Conservation (phyloP, 306 rosid species). For the Cicer judaicum region DNA sequence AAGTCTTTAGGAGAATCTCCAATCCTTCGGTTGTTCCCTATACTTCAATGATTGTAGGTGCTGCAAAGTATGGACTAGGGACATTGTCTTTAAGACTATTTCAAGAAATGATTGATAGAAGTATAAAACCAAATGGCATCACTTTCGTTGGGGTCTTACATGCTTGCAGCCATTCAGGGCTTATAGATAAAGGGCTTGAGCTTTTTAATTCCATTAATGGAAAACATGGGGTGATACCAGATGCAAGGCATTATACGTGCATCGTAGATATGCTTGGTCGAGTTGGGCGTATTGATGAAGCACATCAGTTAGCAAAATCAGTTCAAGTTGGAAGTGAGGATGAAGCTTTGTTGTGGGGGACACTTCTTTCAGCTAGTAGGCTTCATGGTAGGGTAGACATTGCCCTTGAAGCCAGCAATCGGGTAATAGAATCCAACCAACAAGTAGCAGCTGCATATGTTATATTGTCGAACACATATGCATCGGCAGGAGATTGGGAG, state of each 20-base stretch:
- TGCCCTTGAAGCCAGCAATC: slow-evolving; percentile 68
- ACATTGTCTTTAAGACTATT: slow-evolving; percentile 64
- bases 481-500: slow-evolving; percentile 79
- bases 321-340: slow-evolving; percentile 54
- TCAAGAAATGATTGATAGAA: slow-evolving; percentile 68
- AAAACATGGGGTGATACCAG: slow-evolving; percentile 65
- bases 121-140: slow-evolving; percentile 69
- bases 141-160: slow-evolving; percentile 82
- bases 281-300: slow-evolving; percentile 68
- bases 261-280: slow-evolving; percentile 84
- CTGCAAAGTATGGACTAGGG: slow-evolving; percentile 89
- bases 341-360: slow-evolving; percentile 74
- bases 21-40: slow-evolving; percentile 69
- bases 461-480: slow-evolving; percentile 73
- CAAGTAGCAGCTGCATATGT: slow-evolving; percentile 78
- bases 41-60: slow-evolving; percentile 84
- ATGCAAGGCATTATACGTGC: slow-evolving; percentile 73
- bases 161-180: slow-evolving; percentile 92
- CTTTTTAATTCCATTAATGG: slow-evolving; percentile 63
- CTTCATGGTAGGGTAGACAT: slow-evolving; percentile 84
- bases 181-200: slow-evolving; percentile 72
- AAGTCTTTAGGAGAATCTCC: slow-evolving; percentile 60
- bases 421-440: slow-evolving; percentile 66
- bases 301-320: slow-evolving; percentile 69
- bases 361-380: slow-evolving; percentile 85